Conservation (phyloP, 768 basidiomycete genomes). For the Mycena rosella region DNA sequence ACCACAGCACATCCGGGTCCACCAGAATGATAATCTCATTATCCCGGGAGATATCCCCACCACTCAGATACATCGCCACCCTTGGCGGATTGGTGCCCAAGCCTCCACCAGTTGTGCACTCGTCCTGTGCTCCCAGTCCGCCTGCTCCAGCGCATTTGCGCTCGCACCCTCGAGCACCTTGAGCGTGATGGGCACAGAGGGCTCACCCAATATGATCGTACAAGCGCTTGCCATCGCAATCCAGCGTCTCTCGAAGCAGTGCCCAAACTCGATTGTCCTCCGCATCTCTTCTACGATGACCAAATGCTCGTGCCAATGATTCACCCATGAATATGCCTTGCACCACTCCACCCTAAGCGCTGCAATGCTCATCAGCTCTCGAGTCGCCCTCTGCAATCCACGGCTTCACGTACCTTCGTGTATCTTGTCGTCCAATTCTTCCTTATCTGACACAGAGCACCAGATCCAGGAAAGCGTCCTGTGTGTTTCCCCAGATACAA, state of each 20-base stretch:
- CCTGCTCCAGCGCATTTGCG: slow-evolving; percentile 8
- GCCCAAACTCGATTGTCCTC: neutral
- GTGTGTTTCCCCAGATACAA: neutral
- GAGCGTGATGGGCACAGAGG: neutral
- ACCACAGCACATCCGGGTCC: neutral
- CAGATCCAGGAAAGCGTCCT: slow-evolving; percentile 4
- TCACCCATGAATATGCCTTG: slow-evolving; percentile 1
- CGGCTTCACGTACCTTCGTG: neutral
- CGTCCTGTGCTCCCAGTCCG: neutral
- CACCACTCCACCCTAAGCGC: slow-evolving; percentile 3
- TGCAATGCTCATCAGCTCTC: neutral
- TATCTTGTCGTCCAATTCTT: neutral
- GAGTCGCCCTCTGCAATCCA: neutral
- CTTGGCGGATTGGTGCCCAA: neutral
- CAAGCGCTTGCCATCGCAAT: neutral
- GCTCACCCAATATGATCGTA: neutral
- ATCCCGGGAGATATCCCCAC: neutral
- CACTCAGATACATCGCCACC: neutral
- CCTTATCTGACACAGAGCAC: neutral
- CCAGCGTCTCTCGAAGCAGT: neutral
- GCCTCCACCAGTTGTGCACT: neutral
- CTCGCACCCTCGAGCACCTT: neutral
- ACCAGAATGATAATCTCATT: neutral
- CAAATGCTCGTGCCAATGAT: neutral
- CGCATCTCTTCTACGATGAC: slow-evolving; percentile 2